Evolutionary conservation across 2,329 filamentous ascomycete species (phyloP), one percentile per base, ranked within the genome.

Genomic region (Podosphaera xanthii): DNA sequence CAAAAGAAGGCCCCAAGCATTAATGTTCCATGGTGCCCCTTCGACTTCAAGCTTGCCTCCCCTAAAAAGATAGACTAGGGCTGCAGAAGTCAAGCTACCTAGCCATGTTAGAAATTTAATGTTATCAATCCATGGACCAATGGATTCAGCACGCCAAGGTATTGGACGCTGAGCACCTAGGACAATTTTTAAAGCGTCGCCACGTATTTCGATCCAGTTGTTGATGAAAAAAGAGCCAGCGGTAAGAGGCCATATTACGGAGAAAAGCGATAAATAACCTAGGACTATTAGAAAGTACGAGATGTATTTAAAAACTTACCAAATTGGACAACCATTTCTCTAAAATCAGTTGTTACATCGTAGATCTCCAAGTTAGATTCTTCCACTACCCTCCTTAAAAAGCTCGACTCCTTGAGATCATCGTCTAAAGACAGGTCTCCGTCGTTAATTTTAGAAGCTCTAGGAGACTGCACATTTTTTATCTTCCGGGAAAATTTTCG

Each of bases 191-290:
- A 95, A 79, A 1, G 91, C 90, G 68, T 98, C 92, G 0, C 87
- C 87, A 49, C 92, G 86, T 46, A 97, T 79, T 69, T 97, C 92
- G 60, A 98, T 74, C 89, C 91, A 97, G 73, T 97, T 94, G 73
- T 97, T 97, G 71, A 92, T 74, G 10, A 97, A 74, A 73, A 97
- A 97, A 1, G 86, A 91, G 60, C 88, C 77, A 1, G 86, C 84
- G 0, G 91, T 90, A n/a, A 97, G 75, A 0, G 92, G 92, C 92
- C 92, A 98, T 59, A 95, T 82, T 2, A 92, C 86, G 0, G 87
- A 92, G 71, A 97, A 97, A 8, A 97, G 77, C 0, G 86, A 84
- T 0, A 98, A 77, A 69, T 96, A 97, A 36, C 90, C 88, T 75
- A 79, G 33, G 36, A 12, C 62, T 66, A 68, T 71, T 58, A 66